A percentile compares a stretch with the other conserved stretches of the same genome.
phyloP scores from a whole-genome alignment of 1,284 basidiomycete species.

The Ustilago bromivora region DNA sequence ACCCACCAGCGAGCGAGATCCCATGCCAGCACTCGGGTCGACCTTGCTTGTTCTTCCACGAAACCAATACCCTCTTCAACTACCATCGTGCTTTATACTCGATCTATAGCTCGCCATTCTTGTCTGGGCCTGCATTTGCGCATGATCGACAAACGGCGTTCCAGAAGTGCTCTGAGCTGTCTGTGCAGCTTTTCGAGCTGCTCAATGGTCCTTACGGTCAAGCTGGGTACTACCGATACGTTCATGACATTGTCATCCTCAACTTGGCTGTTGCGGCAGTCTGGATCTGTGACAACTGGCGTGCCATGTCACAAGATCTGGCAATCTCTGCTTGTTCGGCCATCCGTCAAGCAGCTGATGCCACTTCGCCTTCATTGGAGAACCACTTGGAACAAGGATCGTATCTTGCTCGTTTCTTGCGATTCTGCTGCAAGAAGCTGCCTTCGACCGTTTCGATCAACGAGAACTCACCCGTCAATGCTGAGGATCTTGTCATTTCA shows the following conservation, averaged over 20 bases:
- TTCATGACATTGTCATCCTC: constrained; percentile 56
- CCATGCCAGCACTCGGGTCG: constrained; percentile 50
- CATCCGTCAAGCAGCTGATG: constrained; percentile 49
- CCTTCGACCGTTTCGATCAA: constrained; percentile 53
- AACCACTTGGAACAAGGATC: constrained; percentile 48
- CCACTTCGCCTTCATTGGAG: constrained; percentile 47
- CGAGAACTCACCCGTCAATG: constrained; percentile 54
- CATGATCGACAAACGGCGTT: constrained; percentile 48
- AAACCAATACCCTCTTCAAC: constrained; percentile 55
- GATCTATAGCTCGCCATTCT: constrained; percentile 47
- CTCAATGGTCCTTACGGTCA: constrained; percentile 50
- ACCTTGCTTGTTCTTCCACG: constrained; percentile 50
- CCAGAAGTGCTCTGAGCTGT: constrained; percentile 50
- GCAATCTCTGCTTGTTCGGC: constrained; percentile 44
- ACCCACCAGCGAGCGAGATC: constrained; percentile 51
- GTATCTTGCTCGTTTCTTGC: constrained; percentile 48
- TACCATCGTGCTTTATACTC: constrained; percentile 54
- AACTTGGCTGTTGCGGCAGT: constrained; percentile 51
- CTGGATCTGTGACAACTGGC: constrained; percentile 57
- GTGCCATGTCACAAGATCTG: constrained; percentile 52
- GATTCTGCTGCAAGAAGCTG: constrained; percentile 55
- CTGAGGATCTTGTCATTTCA: constrained; percentile 47
- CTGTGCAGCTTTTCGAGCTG: constrained; percentile 50
- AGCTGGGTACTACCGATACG: constrained; percentile 50
- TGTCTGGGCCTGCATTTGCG: constrained; percentile 35